phyloP scores from a whole-genome alignment of 2,329 filamentous ascomycete species.

The Aspergillus tubingensis region DNA sequence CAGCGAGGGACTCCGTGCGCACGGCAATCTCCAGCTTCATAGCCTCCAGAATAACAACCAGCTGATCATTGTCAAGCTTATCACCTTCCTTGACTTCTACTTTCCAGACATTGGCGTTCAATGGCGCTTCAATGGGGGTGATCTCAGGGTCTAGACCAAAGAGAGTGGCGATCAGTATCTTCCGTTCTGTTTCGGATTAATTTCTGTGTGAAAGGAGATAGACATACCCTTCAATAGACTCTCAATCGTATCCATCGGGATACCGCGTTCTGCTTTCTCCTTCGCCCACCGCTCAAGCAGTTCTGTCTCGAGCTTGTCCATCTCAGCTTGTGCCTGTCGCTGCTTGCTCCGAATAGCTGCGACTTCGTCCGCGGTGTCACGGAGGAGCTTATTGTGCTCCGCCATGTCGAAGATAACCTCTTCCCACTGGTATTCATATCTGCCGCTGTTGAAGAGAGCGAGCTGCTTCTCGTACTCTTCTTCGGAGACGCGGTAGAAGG shows the following conservation, averaged over 20 bases:
- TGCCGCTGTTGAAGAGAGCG: constrained; percentile 52
- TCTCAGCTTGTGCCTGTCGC: constrained; percentile 50
- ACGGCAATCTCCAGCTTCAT: constrained; percentile 61
- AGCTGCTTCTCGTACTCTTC: constrained; percentile 54
- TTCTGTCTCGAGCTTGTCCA: constrained; percentile 41
- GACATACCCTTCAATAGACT: constrained; percentile 49
- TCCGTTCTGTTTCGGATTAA: neutral
- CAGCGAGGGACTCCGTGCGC: constrained; percentile 31
- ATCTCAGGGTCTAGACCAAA: constrained; percentile 35
- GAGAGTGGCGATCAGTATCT: neutral
- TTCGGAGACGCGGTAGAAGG: constrained; percentile 57
- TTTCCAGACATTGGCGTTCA: constrained; percentile 59
- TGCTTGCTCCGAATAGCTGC: constrained; percentile 49
- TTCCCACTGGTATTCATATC: constrained; percentile 56
- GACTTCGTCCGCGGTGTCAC: constrained; percentile 52
- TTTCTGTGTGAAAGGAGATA: neutral
- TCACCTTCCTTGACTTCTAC: constrained; percentile 49
- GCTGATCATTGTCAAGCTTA: constrained; percentile 44
- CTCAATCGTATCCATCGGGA: constrained; percentile 54
- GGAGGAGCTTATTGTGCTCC: constrained; percentile 54
- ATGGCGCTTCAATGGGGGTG: constrained; percentile 43
- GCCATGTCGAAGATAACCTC: constrained; percentile 57
- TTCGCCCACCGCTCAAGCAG: constrained; percentile 40
- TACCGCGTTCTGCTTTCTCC: constrained; percentile 51
- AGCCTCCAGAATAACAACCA: constrained; percentile 54